Evolutionary conservation across 768 basidiomycete genomes (phyloP), one percentile per base, ranked within the genome.

Genomic region (Collybia nuda): DNA sequence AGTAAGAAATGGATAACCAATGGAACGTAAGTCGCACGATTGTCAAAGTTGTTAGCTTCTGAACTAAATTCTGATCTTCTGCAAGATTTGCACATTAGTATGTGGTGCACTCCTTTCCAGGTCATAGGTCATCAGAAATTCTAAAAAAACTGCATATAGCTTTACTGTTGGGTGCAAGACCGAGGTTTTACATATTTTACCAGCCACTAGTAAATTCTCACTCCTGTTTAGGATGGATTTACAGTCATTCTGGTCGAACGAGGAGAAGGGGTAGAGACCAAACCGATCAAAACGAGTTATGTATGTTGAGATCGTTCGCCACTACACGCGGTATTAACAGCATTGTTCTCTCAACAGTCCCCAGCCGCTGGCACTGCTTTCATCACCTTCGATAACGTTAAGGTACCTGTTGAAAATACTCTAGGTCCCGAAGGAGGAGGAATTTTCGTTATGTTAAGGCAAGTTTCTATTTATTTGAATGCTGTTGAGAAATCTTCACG

Each of bases 1-100:
- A 70, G 84, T 29, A 93, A 93, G 78, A 91, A 91, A 73, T 90
- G 87, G 86, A 89, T 90, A 59, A 88, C 86, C 26, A 90, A 89
- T 60, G 84, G 83, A 70, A 79, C 74, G 79, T 83, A 52, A 66
- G 74, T 61, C 52, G 40, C 53, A 48, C 15, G 40, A 28, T 21
- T 36, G 22, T 37, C 45, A 47, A 29, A n/a, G 19, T 47, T 37
- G 26, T 17, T 21, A 17, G 23, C 6, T 40, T 43, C 41, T 54
- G 44, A 55, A 39, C 28, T 51, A 2, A 36, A 11, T 53, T 45
- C 28, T 41, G 35, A 37, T 57, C 9, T 37, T 17, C 19, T 23
- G 15, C 5, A 45, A 74, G 74, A 40, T 75, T 73, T 54, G 65
- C 73, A 18, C 68, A 72, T 53, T 77, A 78, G 76, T 76, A 64